A percentile compares a stretch with the other conserved stretches of the same genome.
These are phyloP conservation scores for Calocera viscosa DNA, from an alignment of 768 basidiomycete species.

Conservation along the genomic window DNA sequence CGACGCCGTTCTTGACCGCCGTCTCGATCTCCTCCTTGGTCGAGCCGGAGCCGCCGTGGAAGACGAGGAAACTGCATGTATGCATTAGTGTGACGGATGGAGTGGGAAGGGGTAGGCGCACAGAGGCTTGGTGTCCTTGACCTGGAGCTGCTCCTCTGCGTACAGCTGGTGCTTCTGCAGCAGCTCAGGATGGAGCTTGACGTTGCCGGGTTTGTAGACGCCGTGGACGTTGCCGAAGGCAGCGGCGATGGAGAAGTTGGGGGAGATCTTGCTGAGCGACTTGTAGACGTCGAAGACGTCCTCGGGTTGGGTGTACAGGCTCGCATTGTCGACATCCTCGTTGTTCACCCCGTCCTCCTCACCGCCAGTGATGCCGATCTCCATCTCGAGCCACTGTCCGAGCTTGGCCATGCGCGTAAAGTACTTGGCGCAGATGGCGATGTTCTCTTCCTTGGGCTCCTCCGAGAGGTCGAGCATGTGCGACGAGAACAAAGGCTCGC, in stretches of 20 bases:
- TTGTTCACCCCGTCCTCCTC: constrained; percentile 99
- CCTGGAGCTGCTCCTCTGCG: constrained; percentile 54
- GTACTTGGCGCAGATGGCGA: constrained; percentile 83
- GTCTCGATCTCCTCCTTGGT: constrained; percentile 89
- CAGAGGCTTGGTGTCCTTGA: constrained; percentile 63
- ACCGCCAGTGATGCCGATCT: constrained; percentile 99
- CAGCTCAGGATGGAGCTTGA: constrained; percentile 80
- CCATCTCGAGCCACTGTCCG: constrained; percentile 98
- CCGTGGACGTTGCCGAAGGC: constrained; percentile 99
- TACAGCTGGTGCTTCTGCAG: constrained; percentile 81
- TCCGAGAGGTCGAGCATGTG: constrained; percentile 43
- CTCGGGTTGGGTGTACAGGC: constrained; percentile 93
- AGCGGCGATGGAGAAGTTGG: constrained; percentile 95
- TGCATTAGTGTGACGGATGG: constrained; percentile 1
- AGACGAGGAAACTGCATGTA: constrained; percentile 76
- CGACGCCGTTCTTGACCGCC: constrained; percentile 82
- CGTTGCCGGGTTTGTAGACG: constrained; percentile 98
- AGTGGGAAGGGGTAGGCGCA: constrained; percentile 24
- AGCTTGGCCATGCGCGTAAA: constrained; percentile 88
- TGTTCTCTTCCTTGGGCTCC: constrained; percentile 71
- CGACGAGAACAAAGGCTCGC: constrained; percentile 51
- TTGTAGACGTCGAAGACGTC: constrained; percentile 86
- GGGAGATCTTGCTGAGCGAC: constrained; percentile 69
- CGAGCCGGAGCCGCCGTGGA: constrained; percentile 99
- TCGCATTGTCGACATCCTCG: constrained; percentile 82